Conservation (phyloP, 2,329 filamentous ascomycete genomes). For the Fusarium nurragi region DNA sequence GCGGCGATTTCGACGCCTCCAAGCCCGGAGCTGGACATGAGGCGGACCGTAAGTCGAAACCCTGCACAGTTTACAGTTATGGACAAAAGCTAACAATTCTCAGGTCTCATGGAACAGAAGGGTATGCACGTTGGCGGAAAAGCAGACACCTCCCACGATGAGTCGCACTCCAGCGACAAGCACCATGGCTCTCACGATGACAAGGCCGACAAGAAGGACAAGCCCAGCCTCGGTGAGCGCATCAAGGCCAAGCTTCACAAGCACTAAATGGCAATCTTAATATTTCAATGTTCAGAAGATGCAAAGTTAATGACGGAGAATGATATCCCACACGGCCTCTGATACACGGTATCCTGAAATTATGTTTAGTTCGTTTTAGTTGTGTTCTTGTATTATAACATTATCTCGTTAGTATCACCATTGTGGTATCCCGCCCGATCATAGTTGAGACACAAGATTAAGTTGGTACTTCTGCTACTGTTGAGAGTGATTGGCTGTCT, state of each 20-base stretch:
- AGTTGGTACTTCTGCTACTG: neutral
- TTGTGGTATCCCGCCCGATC: neutral
- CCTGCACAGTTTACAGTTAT: no score
- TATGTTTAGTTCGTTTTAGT: neutral
- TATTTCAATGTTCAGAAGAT: neutral
- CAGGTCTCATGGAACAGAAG: constrained; percentile 51
- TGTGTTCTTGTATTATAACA: neutral
- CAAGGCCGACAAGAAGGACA: constrained; percentile 48
- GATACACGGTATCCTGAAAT: constrained; percentile 1
- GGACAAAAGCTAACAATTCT: constrained; percentile 6
- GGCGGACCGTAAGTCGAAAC: constrained; percentile 66
- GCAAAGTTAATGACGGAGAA: constrained; percentile 20
- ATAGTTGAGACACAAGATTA: neutral
- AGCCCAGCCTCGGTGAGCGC: constrained; percentile 67
- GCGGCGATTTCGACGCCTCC: constrained; percentile 72
- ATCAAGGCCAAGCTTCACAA: constrained; percentile 75
- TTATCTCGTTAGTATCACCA: neutral
- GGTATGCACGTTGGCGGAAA: constrained; percentile 39
- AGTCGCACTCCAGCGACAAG: constrained; percentile 19
- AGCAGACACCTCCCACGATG: constrained; percentile 3
- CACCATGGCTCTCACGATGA: constrained; percentile 29
- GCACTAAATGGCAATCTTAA: constrained; percentile 44
- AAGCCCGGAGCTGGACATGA: constrained; percentile 72
- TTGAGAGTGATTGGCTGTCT: neutral
- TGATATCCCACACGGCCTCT: constrained; percentile 27